Base-by-base conservation (phyloP, 331 rosid genomes). In the Malus hybrid region DNA sequence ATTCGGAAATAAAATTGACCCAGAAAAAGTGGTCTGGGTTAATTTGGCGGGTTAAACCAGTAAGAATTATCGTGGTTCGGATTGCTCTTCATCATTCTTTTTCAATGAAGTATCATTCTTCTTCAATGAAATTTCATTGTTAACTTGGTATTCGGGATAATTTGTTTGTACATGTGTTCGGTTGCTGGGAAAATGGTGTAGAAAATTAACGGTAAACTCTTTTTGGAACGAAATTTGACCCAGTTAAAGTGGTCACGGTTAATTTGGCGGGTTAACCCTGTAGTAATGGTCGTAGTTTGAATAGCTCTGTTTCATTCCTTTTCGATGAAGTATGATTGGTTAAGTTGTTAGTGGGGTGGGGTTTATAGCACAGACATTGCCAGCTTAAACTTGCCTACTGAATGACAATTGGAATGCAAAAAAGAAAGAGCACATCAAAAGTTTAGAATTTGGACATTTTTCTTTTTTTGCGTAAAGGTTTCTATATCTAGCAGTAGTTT, bases 171-270 rank as follows among this genome's bases (percentile, higher is more conserved):
- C 65, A 13, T 65, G 75, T 72, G 69, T 74, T 76, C 48, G 71
- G 55, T 36, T 81, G 15, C 74, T 39, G 72, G 62, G 62, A 31
- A 46, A 80, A 73, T 55, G 42, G 6, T 16, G 75, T 63, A 7
- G 44, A 50, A 39, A 18, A 65, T 36, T 16, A 32, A 33, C 44
- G 34, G 69, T 33, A 18, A 18, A 57, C 64, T 57, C 29, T 57
- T 20, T 57, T 57, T 20, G 64, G 46, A 57, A 20, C 64, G 28
- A 57, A 54, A 62, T 6, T 62, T 14, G 67, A 62, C 68, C 57
- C 33, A 12, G n/a, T 16, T 52, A 32, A 22, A 14, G 6, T 13
- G 19, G 14, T 33, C 20, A 32, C 56, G 36, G 34, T 57, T 72
- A 28, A 20, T 72, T 44, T 36, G 65, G 14, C 76, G 4, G 66